Evolutionary conservation across 371 early-diverging fungal species (phyloP), one percentile per base, ranked within the genome.

Genomic region (Mortierella sp.): DNA sequence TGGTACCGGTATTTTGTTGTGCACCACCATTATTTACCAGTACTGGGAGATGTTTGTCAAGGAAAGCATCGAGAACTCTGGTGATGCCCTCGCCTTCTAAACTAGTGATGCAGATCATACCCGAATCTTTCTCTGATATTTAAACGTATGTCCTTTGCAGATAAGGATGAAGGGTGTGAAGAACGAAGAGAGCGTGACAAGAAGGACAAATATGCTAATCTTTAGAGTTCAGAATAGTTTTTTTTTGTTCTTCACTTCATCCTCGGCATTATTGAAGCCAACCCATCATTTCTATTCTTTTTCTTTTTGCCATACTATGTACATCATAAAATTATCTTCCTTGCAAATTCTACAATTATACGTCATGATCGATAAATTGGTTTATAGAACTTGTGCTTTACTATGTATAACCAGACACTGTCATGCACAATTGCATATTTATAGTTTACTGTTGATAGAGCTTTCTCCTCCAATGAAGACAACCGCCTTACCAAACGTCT

Each of bases 21-120:
- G 98, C 64, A 99, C 99, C 35, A 99, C 99, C 60, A 99, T 99
- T 76, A 98, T 99, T 83, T 99, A 99, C 92, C 98, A 99, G 88
- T 98, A 96, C 91, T 98, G 97, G 89, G 98, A 98, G 87, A 95
- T 97, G 88, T 98, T 98, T 88, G 96, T 95, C 83, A 96, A 95
- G 88, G 98, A 97, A 68, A 74, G 75, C 81, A 71, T 80, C 34
- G 81, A 74, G 75, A 74, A 70, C 68, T 80, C 81, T 67, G 81
- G 81, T 12, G 75, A 80, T 57, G 81, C 75, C 37, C 75, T 75
- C 57, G 81, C 81, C 28, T 80, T 80, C 59, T 80, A 80, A 80
- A 55, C 29, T 12, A 23, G 49, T 35, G 43, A 8, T 22, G 7
- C 26, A 35, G 34, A 31, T 22, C 31, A 57, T 45, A 32, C 40